Evolutionary conservation across 2,329 filamentous ascomycete genomes (phyloP).

Genomic region (Scedosporium minutisporum): DNA sequence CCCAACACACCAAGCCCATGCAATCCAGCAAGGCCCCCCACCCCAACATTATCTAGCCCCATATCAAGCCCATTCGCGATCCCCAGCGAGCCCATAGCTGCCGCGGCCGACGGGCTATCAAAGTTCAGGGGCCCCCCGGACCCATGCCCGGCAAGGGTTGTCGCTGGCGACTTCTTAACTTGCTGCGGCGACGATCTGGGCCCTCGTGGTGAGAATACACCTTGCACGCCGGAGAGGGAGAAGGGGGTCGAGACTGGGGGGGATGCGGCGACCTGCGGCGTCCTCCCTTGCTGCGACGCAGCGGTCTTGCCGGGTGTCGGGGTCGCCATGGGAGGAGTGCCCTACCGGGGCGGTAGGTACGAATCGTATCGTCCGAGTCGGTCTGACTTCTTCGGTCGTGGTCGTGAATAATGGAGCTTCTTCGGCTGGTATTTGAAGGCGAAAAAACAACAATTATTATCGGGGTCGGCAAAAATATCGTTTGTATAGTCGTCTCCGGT

Average conservation of each 20-base stretch:
- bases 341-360: background rate
- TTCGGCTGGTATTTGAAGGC: too few species aligned
- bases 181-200: constrained; percentile 54
- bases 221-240: constrained; percentile 37
- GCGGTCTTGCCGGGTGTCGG: constrained; percentile 40
- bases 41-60: constrained; percentile 34
- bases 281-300: constrained; percentile 31
- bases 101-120: constrained; percentile 54
- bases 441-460: too few species aligned
- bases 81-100: constrained; percentile 47
- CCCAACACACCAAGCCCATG: constrained; percentile 29
- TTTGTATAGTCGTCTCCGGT: too few species aligned
- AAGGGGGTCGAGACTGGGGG: constrained; percentile 60
- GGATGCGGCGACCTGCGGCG: constrained; percentile 44
- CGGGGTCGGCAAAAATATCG: too few species aligned
- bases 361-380: too few species aligned
- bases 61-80: constrained; percentile 43
- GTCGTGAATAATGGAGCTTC: too few species aligned
- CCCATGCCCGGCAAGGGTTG: constrained; percentile 37
- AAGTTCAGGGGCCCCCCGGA: constrained; percentile 40
- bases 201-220: constrained; percentile 45
- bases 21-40: constrained; percentile 22
- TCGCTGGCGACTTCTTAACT: constrained; percentile 53
- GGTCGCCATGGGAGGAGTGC: constrained; percentile 30
- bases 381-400: too few species aligned